A percentile compares a stretch with the other conserved stretches of the same genome.
Conservation (phyloP, 257 asterid species). For the Euphrasia confusa region DNA sequence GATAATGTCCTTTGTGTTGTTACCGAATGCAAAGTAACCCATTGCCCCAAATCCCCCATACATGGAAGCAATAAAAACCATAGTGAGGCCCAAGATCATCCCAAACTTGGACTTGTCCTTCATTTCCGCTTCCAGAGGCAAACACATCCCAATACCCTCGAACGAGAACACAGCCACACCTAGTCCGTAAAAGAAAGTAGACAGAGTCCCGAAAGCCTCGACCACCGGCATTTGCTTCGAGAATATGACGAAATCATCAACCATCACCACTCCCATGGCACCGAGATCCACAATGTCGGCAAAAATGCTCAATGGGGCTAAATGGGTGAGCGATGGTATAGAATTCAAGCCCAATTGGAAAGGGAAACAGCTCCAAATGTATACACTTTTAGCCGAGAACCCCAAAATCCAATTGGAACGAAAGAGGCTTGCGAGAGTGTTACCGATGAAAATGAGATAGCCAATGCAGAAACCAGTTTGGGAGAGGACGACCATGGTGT, state of each 20-base stretch:
- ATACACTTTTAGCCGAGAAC: slow-evolving; percentile 44
- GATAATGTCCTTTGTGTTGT: slow-evolving; percentile 62
- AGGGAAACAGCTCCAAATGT: slow-evolving; percentile 77
- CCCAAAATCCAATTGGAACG: slow-evolving; percentile 40
- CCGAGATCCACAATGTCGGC: slow-evolving; percentile 74
- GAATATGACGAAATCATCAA: slow-evolving; percentile 54
- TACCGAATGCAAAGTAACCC: slow-evolving; percentile 86
- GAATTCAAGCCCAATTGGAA: slow-evolving; percentile 77
- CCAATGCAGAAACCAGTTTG: slow-evolving; percentile 86
- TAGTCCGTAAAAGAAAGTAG: slow-evolving; percentile 66
- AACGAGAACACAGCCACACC: slow-evolving; percentile 88
- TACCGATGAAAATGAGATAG: slow-evolving; percentile 63
- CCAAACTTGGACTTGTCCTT: slow-evolving; percentile 65
- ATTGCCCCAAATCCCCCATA: slow-evolving; percentile 59
- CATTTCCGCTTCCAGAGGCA: slow-evolving; percentile 75
- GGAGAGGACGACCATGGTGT: slow-evolving; percentile 66
- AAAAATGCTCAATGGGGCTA: slow-evolving; percentile 82
- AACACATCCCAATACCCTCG: slow-evolving; percentile 85
- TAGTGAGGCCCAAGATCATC: slow-evolving; percentile 47
- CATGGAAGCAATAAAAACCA: slow-evolving; percentile 65
- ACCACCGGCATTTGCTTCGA: slow-evolving; percentile 46
- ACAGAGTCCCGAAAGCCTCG: slow-evolving; percentile 60
- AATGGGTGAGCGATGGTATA: slow-evolving; percentile 60
- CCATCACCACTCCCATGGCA: slow-evolving; percentile 87
- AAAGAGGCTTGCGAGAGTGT: slow-evolving; percentile 56